Base-by-base conservation (phyloP, 805 yeast genomes). In the Yarrowia sp. region DNA sequence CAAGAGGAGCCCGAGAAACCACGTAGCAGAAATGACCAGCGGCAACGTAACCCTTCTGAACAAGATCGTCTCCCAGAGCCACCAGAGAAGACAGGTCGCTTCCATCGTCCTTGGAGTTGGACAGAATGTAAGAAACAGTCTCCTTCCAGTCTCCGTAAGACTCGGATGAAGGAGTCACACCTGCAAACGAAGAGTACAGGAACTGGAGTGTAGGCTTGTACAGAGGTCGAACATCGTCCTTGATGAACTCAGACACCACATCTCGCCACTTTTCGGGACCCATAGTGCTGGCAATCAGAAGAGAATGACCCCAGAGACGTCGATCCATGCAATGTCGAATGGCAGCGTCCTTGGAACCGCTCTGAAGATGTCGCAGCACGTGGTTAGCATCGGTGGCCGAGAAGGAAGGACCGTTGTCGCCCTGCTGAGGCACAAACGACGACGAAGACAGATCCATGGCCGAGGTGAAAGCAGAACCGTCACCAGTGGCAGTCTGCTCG, bases 241-340 rank as follows among this genome's bases (percentile, higher is more conserved):
- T 82, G 49, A 85, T 83, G 74, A 86, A 90, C 66, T 82, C 85
- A 12, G 86, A 81, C 7, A 88, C 87, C 2, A 88, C 83, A 40
- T 79, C 77, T 6, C 84, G 77, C 84, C 90, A 88, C 44, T 81
- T 80, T 3, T 85, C 87, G 20, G 85, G 84, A 2, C 95, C 89
- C 34, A 86, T 78, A 17, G 91, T 76, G 69, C 87, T 84, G 0
- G 96, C 87, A 61, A 93, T 79, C 38, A 92, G 75, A 67, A 94
- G 77, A 0, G 97, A 89, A 76, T 92, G 80, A 0, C 94, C 87
- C 89, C 91, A 93, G 71, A 91, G 90, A 10, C 86, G 84, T 66
- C 85, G 84, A 1, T 83, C 80, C 19, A 92, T 75, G 0, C 95
- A 87, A 67, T 81, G 79, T 30, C 83, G 80, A 58, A 92, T 77